Base-by-base conservation (phyloP, 202 grass and related monocot species). In the Schoenoplectus triqueter region DNA sequence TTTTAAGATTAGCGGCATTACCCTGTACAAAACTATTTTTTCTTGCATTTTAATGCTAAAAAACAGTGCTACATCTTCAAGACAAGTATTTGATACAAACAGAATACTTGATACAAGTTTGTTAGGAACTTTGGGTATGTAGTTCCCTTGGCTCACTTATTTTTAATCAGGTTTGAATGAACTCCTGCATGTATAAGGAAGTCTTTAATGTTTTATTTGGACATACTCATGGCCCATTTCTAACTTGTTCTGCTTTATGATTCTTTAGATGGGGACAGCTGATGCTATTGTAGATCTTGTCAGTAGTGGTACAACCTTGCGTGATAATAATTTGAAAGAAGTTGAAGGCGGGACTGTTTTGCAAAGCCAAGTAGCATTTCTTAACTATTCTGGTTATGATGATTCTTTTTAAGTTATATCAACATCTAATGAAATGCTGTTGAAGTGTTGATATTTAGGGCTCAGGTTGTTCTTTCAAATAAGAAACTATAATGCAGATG, bases 281-380 rank as follows among this genome's bases (percentile, higher is more conserved):
- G 96, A 99, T 90, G 93, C 83, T 86, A 99, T 99, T 61, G 82
- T 99, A 57, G 96, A 99, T 94, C 96, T 99, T 1, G 93, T 99
- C 84, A 99, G 96, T 88, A 99, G 96, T 45, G 96, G 93, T 84
- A 96, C 80, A 0, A 99, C 96, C 31, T 90, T 99, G 84, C 91
- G 89, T 42, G 96, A 99, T 85, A 99, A 99, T 82, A 94, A 99
- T 87, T 84, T 99, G 71, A 99, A 99, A 90, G 96, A 99, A 91
- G 88, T 99, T 73, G 90, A 99, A 80, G 93, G 90, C n/a, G 96
- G 96, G 7, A 62, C 95, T 85, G 87, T 96, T 89, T 86, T 99
- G 73, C 69, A 96, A 92, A 99, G 96, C 83, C 96, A 99, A 90
- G 96, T 99, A 90, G 50, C 9, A 13, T 75, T 20, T 77, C 47